A percentile compares a stretch with the other conserved stretches of the same genome.
phyloP scores from a whole-genome alignment of 192 early-diverging fungal genomes.

The Phlyctochytrium planicorne region DNA sequence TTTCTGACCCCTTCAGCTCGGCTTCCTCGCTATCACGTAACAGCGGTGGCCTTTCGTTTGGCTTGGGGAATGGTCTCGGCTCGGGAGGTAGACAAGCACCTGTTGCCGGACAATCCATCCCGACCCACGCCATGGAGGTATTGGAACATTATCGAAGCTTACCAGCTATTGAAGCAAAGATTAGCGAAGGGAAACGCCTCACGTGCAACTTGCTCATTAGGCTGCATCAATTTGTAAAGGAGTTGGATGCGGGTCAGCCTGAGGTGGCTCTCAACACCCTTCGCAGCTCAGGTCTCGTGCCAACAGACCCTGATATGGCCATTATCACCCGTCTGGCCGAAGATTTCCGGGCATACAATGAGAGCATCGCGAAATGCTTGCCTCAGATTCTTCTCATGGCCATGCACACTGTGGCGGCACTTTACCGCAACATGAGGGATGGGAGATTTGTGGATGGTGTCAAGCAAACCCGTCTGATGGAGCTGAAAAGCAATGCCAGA shows the following conservation, averaged over 20 bases:
- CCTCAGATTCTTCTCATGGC: slow-evolving; percentile 72
- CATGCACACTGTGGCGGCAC: slow-evolving; percentile 65
- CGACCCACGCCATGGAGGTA: background rate
- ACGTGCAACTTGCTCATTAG: slow-evolving; percentile 55
- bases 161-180: background rate
- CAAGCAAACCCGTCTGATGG: slow-evolving; percentile 42
- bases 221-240: slow-evolving; percentile 60
- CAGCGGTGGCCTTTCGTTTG: background rate
- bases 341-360: slow-evolving; percentile 64
- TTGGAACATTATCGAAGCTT: background rate
- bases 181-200: background rate
- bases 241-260: slow-evolving; percentile 45
- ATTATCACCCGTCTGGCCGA: slow-evolving; percentile 58
- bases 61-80: background rate
- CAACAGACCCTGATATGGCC: slow-evolving; percentile 56
- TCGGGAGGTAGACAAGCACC: background rate
- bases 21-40: background rate
- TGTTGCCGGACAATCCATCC: background rate
- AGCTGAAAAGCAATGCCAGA: slow-evolving; percentile 62
- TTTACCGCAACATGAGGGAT: slow-evolving; percentile 54
- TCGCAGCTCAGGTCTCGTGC: slow-evolving; percentile 61
- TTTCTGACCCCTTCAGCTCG: background rate
- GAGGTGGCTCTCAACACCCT: slow-evolving; percentile 60
- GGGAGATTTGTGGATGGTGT: slow-evolving; percentile 2
- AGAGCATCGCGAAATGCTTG: slow-evolving; percentile 69